phyloP scores from a whole-genome alignment of 202 grass and related monocot species.

The Panicum virgatum region DNA sequence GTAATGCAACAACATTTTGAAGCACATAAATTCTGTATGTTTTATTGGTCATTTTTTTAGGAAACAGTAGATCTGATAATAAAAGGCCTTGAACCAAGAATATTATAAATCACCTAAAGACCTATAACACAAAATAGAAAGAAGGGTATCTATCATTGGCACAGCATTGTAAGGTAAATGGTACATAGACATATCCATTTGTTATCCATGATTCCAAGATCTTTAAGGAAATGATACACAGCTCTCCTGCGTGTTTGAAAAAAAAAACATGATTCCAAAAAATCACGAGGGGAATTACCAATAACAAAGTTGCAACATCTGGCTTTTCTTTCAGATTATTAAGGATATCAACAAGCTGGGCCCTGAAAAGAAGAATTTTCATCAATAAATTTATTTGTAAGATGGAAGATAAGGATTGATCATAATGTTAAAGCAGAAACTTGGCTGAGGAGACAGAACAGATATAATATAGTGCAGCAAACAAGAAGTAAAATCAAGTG shows the following conservation, averaged over 20 bases:
- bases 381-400: conserved; percentile 2
- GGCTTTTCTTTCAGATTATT: conserved; percentile 97
- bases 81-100: neutral
- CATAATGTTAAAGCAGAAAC: conserved; percentile 13
- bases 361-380: conserved; percentile 59
- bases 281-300: conserved; percentile 57
- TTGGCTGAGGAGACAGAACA: neutral
- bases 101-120: conserved; percentile 4
- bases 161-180: conserved; percentile 28
- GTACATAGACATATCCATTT: conserved; percentile 29
- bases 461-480: conserved; percentile 13
- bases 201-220: conserved; percentile 21
- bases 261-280: neutral
- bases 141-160: conserved; percentile 5
- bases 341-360: conserved; percentile 92
- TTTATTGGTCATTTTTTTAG: conserved; percentile 7
- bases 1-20: neutral
- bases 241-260: no score
- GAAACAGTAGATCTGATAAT: neutral
- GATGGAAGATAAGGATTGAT: conserved; percentile 1
- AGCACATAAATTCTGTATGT: neutral
- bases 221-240: no score
- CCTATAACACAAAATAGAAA: neutral
- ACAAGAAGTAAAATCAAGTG: conserved; percentile 31
- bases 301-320: conserved; percentile 92